Evolutionary conservation across 2,329 filamentous ascomycete species (phyloP).

Genomic region (Colletotrichum camelliae): DNA sequence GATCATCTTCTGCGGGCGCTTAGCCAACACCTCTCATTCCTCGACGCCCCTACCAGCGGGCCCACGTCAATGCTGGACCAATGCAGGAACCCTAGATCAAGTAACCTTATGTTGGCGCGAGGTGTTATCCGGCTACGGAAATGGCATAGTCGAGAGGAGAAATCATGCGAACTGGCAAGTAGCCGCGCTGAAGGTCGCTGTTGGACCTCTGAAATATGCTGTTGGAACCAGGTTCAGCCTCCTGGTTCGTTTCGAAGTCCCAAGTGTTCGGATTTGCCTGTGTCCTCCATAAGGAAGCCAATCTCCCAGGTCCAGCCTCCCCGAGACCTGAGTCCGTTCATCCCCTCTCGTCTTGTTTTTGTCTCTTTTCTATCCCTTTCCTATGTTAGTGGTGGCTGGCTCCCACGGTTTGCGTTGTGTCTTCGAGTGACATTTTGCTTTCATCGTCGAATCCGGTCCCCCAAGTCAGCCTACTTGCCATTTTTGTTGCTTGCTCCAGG

Average conservation of each 20-base stretch:
- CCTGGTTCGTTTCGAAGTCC: conserved; percentile 6
- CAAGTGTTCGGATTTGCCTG: neutral
- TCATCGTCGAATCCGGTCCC: too few relatives aligned
- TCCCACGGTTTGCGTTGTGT: neutral
- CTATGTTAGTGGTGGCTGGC: neutral
- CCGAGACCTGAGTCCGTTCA: neutral
- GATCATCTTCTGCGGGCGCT: conserved; percentile 8
- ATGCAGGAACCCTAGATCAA: conserved; percentile 3
- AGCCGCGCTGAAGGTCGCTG: conserved; percentile 10
- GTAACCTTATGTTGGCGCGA: conserved; percentile 8
- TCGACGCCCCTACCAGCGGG: neutral
- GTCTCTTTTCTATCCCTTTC: neutral
- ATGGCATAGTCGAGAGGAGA: neutral
- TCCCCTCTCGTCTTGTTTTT: neutral
- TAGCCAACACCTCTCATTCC: conserved; percentile 15
- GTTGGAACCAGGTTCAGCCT: neutral
- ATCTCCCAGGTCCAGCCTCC: neutral
- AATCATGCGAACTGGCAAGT: conserved; percentile 11
- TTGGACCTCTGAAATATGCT: neutral
- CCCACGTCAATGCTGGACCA: neutral
- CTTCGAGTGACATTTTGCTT: too few relatives aligned
- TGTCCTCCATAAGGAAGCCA: neutral
- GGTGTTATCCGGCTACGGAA: conserved; percentile 1
- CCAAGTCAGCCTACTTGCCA: neutral
- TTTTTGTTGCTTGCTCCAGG: neutral